These are phyloP conservation scores for Daedaleopsis nitida DNA, from an alignment of 768 basidiomycete species.

Conservation along the genomic window DNA sequence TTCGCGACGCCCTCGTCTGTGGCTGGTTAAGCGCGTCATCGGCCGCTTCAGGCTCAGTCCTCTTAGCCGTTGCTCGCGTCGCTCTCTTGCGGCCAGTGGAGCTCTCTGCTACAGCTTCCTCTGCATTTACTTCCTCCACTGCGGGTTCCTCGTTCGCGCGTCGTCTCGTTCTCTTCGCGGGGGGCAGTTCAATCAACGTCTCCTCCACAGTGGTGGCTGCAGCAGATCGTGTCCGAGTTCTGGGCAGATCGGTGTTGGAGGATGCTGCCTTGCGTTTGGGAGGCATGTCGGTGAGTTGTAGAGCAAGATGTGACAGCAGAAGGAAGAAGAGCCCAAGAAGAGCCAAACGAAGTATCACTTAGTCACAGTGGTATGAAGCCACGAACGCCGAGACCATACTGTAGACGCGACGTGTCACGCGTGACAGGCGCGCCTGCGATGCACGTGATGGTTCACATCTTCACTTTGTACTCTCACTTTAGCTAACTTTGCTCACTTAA, in stretches of 20 bases:
- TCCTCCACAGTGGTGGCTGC: slow-evolving; percentile 3
- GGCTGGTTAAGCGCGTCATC: background rate
- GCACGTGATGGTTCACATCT: too few species aligned
- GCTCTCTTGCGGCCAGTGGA: background rate
- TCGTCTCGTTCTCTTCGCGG: slow-evolving; percentile 2
- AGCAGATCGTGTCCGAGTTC: slow-evolving; percentile 22
- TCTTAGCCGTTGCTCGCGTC: background rate
- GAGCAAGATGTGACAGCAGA: too few species aligned
- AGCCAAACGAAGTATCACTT: too few species aligned
- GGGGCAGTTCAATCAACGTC: background rate
- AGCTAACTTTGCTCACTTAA: too few species aligned
- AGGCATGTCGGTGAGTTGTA: slow-evolving; percentile 27
- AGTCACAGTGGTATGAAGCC: too few species aligned
- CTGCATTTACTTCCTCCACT: background rate
- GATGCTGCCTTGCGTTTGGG: slow-evolving; percentile 33
- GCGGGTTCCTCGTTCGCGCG: background rate
- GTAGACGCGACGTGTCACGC: too few species aligned
- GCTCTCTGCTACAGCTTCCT: background rate
- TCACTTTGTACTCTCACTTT: too few species aligned
- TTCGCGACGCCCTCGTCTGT: background rate
- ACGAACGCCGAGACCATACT: too few species aligned
- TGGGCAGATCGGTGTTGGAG: slow-evolving; percentile 16
- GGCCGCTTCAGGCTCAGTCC: background rate
- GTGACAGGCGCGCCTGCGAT: too few species aligned
- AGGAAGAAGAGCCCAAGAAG: too few species aligned